Conservation (phyloP, 208 protist species). For the Trypanosoma avium region DNA sequence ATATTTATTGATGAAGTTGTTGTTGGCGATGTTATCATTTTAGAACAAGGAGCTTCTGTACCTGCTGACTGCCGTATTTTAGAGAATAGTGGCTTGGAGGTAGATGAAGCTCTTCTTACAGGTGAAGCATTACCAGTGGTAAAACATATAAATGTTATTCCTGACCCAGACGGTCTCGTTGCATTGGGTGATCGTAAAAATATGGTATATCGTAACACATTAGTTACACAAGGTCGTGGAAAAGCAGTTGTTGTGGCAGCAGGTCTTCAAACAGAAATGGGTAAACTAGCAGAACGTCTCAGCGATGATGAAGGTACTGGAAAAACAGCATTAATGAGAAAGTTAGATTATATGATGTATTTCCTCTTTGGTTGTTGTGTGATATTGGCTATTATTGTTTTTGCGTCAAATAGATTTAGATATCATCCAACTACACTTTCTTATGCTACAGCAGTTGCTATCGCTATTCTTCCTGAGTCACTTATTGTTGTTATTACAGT, state of each 20-base stretch:
- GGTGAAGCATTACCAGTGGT: conserved; percentile 88
- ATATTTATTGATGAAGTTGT: conserved; percentile 94
- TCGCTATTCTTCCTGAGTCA: conserved; percentile 90
- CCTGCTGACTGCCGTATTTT: conserved; percentile 95
- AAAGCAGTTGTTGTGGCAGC: conserved; percentile 74
- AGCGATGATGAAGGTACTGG: conserved; percentile 30
- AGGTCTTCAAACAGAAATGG: conserved; percentile 86
- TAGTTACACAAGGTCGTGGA: conserved; percentile 84
- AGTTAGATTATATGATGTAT: conserved; percentile 90
- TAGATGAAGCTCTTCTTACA: conserved; percentile 94
- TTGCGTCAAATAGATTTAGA: conserved; percentile 75
- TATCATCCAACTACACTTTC: conserved; percentile 62
- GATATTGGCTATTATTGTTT: conserved; percentile 75
- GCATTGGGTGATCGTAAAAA: conserved; percentile 90
- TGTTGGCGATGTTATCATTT: conserved; percentile 95
- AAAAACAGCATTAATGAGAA: conserved; percentile 79
- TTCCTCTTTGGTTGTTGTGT: conserved; percentile 81
- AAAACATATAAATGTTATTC: conserved; percentile 83
- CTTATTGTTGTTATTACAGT: conserved; percentile 83
- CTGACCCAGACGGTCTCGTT: conserved; percentile 60
- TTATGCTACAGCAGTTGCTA: conserved; percentile 81
- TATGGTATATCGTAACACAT: conserved; percentile 87
- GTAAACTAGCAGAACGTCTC: conserved; percentile 80
- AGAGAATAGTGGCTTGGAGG: conserved; percentile 74
- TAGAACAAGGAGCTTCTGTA: conserved; percentile 92